These are phyloP conservation scores for Hymenoscyphus infarciens DNA, from an alignment of 2,329 filamentous ascomycete genomes.

Conservation along the genomic window DNA sequence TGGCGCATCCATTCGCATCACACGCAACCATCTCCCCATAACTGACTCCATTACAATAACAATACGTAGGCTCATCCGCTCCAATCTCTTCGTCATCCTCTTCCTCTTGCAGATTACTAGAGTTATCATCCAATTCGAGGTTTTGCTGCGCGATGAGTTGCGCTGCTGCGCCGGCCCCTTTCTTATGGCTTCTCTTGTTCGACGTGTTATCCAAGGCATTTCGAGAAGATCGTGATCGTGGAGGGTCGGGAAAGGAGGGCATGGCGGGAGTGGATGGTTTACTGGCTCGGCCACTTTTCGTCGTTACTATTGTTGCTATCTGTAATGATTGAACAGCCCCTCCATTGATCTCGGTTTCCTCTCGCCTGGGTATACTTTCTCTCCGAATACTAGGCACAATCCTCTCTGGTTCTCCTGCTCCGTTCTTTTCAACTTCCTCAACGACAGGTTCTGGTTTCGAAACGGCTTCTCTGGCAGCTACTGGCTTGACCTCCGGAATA, in stretches of 20 bases:
- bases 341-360: conserved; percentile 47
- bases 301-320: conserved; percentile 42
- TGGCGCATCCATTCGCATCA: conserved; percentile 67
- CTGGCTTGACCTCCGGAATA: conserved; percentile 47
- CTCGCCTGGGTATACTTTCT: conserved; percentile 44
- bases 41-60: conserved; percentile 75
- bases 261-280: conserved; percentile 64
- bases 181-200: conserved; percentile 58
- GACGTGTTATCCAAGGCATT: conserved; percentile 36
- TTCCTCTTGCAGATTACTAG: conserved; percentile 43
- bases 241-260: conserved; percentile 55
- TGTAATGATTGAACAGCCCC: conserved; percentile 36
- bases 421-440: conserved; percentile 33
- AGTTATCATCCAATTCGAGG: conserved; percentile 45
- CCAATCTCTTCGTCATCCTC: conserved; percentile 60
- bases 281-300: conserved; percentile 63
- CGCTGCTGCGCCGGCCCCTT: conserved; percentile 43
- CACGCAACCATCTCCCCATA: conserved; percentile 85
- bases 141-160: conserved; percentile 32
- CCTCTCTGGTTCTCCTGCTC: conserved; percentile 30
- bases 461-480: conserved; percentile 46
- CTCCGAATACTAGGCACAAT: conserved; percentile 38
- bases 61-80: conserved; percentile 70
- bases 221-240: conserved; percentile 52
- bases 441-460: conserved; percentile 33